Conservation (phyloP, 257 asterid genomes). For the Thymus quinquecostatus region DNA sequence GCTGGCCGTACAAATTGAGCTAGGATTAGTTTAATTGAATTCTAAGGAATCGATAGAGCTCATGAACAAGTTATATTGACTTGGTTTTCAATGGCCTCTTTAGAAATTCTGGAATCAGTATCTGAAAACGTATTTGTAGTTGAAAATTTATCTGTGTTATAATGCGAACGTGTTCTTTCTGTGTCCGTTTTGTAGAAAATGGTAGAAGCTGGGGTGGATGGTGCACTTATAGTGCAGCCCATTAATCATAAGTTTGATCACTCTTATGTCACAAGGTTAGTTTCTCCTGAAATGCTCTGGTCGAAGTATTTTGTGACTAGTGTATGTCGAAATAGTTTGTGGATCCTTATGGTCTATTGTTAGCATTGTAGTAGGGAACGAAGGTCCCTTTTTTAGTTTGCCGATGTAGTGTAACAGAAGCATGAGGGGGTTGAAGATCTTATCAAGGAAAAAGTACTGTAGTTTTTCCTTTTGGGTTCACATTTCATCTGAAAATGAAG, state of each 20-base stretch:
- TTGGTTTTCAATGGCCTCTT: too few species aligned
- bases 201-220: conserved; percentile 85
- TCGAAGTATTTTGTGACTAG: not conserved
- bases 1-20: not conserved
- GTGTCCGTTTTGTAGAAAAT: conserved; percentile 49
- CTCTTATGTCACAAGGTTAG: conserved; percentile 85
- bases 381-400: too few species aligned
- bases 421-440: not conserved
- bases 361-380: not conserved
- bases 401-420: not conserved
- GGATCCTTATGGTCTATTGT: not conserved
- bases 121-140: not conserved
- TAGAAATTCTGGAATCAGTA: not conserved
- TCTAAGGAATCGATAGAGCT: not conserved
- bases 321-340: not conserved
- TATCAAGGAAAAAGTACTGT: not conserved
- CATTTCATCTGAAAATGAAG: not conserved
- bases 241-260: conserved; percentile 88
- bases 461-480: not conserved
- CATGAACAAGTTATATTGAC: too few species aligned
- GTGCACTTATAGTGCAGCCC: conserved; percentile 93
- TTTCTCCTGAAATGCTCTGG: conserved; percentile 24
- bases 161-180: not conserved
- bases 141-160: not conserved
- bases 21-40: not conserved